phyloP scores from a whole-genome alignment of 352 stramenopile species.

The Pythium myriotylum region DNA sequence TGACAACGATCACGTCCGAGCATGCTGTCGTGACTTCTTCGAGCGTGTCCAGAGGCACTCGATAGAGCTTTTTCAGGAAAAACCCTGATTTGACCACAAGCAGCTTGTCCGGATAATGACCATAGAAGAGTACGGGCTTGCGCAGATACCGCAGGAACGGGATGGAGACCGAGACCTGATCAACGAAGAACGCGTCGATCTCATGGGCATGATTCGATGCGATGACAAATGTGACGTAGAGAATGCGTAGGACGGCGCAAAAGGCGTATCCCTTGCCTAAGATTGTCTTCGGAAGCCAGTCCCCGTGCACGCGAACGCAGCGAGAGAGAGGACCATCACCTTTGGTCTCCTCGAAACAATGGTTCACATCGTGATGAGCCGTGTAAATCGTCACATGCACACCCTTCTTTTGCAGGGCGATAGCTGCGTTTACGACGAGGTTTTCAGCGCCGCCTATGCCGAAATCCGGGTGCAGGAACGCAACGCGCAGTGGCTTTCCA shows the following conservation, averaged over 20 bases:
- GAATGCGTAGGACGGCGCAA: conserved; percentile 92
- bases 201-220: conserved; percentile 41
- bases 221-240: conserved; percentile 90
- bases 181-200: conserved; percentile 78
- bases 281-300: conserved; percentile 94
- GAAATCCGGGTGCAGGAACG: conserved; percentile 98
- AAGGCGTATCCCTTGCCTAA: conserved; percentile 90
- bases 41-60: conserved; percentile 90
- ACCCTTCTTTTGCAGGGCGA: conserved; percentile 84
- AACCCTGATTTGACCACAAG: conserved; percentile 73
- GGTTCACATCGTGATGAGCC: conserved; percentile 92
- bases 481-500: conserved; percentile 54
- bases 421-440: conserved; percentile 91
- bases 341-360: conserved; percentile 96
- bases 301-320: conserved; percentile 89
- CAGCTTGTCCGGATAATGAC: conserved; percentile 98
- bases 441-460: conserved; percentile 97
- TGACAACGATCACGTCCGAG: conserved; percentile 96
- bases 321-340: conserved; percentile 73
- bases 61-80: conserved; percentile 88
- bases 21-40: conserved; percentile 90
- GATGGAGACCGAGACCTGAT: conserved; percentile 82
- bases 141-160: conserved; percentile 71
- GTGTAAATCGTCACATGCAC: conserved; percentile 94
- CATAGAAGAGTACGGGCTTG: conserved; percentile 97